These are phyloP conservation scores for Colletotrichum somersetense DNA, from an alignment of 2,329 filamentous ascomycete species.

Conservation along the genomic window DNA sequence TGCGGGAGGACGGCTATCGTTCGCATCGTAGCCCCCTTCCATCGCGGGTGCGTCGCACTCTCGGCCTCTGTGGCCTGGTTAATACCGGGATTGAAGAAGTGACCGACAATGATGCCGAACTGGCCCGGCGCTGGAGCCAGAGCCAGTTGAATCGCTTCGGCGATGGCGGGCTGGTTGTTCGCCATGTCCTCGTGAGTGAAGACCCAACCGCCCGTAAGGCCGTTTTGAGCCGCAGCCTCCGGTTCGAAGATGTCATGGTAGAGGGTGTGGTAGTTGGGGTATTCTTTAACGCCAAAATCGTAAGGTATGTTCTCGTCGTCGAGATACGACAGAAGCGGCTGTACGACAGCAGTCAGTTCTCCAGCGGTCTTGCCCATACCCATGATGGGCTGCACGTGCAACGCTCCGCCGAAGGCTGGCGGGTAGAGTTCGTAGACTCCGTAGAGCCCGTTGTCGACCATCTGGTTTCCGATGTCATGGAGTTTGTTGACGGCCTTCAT, in stretches of 20 bases:
- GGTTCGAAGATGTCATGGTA: conserved; percentile 41
- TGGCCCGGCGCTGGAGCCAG: conserved; percentile 15
- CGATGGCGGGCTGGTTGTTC: conserved; percentile 25
- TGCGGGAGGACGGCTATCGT: conserved; percentile 39
- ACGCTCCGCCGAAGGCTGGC: conserved; percentile 18
- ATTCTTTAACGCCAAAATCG: conserved; percentile 30
- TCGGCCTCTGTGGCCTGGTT: conserved; percentile 4
- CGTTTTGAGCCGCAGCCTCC: conserved; percentile 40
- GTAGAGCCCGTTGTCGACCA: conserved; percentile 41
- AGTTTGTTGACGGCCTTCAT: conserved; percentile 36
- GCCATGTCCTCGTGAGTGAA: conserved; percentile 40
- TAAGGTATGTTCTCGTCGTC: conserved; percentile 34
- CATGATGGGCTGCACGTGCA: conserved; percentile 43
- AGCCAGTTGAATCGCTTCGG: conserved; percentile 24
- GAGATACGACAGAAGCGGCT: conserved; percentile 35
- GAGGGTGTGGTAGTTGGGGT: conserved; percentile 35
- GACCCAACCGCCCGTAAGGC: conserved; percentile 41
- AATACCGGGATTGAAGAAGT: conserved; percentile 39
- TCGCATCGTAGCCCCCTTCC: conserved; percentile 38
- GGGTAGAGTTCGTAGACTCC: conserved; percentile 41
- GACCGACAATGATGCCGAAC: conserved; percentile 37
- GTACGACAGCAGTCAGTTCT: conserved; percentile 27
- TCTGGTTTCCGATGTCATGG: conserved; percentile 31
- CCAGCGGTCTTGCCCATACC: conserved; percentile 41
- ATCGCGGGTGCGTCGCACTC: conserved; percentile 39